Conservation (phyloP, 2,329 filamentous ascomycete genomes). For the Capronia coronata region DNA sequence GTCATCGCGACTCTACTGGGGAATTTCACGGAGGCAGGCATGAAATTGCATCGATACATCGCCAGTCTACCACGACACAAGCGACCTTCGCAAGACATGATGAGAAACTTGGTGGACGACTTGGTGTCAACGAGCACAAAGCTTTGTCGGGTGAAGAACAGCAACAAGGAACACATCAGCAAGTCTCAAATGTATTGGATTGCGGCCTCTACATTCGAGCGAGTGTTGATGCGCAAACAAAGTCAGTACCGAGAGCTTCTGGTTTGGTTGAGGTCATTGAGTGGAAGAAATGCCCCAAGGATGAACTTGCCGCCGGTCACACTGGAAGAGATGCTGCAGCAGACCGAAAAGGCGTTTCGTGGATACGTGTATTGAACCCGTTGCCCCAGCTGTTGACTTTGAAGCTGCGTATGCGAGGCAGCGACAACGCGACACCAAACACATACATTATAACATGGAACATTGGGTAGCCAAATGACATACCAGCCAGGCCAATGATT, state of each 20-base stretch:
- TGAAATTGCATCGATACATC: constrained; percentile 61
- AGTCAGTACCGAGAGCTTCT: constrained; percentile 60
- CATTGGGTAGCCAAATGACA: no score
- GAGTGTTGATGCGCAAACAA: constrained; percentile 65
- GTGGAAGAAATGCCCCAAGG: constrained; percentile 7
- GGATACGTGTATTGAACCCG: constrained; percentile 25
- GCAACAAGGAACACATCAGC: constrained; percentile 54
- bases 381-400: no score
- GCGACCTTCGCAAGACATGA: constrained; percentile 53
- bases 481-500: no score
- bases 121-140: constrained; percentile 59
- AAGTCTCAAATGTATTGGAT: constrained; percentile 58
- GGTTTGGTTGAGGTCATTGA: constrained; percentile 56
- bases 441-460: background rate
- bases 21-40: constrained; percentile 70
- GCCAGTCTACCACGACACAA: constrained; percentile 52
- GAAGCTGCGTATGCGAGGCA: background rate
- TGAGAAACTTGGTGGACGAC: constrained; percentile 60
- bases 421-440: background rate
- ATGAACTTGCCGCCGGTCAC: constrained; percentile 17
- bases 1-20: constrained; percentile 68
- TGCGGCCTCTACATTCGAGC: constrained; percentile 62
- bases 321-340: constrained; percentile 13
- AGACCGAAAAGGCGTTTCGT: constrained; percentile 16
- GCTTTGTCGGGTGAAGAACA: constrained; percentile 39